phyloP scores from a whole-genome alignment of 306 rosid genomes.

The Albizia julibrissin region DNA sequence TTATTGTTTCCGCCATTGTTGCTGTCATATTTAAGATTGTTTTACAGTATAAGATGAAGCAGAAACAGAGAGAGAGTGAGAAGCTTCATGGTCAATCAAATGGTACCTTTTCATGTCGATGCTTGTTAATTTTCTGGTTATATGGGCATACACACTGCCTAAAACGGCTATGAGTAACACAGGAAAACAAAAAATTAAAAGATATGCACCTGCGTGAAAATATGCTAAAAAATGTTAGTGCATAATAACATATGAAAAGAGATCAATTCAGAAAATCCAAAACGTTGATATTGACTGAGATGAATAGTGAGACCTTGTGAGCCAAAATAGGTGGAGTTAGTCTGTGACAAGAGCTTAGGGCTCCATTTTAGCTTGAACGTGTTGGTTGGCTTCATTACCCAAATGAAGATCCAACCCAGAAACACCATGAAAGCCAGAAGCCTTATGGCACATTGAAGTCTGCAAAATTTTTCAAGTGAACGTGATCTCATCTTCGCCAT shows the following conservation, averaged over 20 bases:
- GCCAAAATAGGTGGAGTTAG: constrained; percentile 49
- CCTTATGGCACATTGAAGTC: constrained; percentile 39
- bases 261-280: neutral
- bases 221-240: neutral
- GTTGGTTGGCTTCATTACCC: constrained; percentile 68
- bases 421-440: constrained; percentile 41
- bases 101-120: constrained; percentile 29
- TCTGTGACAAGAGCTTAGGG: constrained; percentile 33
- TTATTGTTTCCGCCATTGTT: neutral
- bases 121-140: constrained; percentile 38
- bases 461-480: neutral
- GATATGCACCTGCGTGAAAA: constrained; percentile 42
- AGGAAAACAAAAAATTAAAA: constrained; percentile 60
- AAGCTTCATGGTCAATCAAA: neutral
- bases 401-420: constrained; percentile 48
- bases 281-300: neutral
- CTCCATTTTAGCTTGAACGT: constrained; percentile 42
- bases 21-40: neutral
- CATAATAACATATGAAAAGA: neutral
- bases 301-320: constrained; percentile 47
- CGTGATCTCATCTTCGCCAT: too few relatives aligned
- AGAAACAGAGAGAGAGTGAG: neutral
- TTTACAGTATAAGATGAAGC: neutral
- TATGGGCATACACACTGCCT: constrained; percentile 68
- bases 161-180: constrained; percentile 56